Conservation (phyloP, 1,284 basidiomycete genomes). For the Apiotrichum gracile region DNA sequence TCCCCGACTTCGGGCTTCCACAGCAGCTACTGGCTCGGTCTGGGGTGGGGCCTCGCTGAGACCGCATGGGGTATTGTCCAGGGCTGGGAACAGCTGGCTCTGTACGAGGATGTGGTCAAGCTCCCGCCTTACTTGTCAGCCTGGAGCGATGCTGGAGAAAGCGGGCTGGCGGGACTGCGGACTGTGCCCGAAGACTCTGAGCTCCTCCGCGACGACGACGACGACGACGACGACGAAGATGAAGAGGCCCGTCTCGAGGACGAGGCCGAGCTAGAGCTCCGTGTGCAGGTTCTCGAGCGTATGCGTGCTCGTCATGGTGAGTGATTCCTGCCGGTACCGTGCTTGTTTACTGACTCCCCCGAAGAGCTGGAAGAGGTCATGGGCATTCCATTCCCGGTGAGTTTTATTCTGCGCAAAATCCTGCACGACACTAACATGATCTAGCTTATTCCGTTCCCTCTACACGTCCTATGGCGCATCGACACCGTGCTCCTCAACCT, state of each 20-base stretch:
- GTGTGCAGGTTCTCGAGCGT: constrained; percentile 42
- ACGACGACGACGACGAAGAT: constrained; percentile 16
- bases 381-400: constrained; percentile 42
- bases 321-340: not conserved
- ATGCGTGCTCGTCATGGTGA: constrained; percentile 40
- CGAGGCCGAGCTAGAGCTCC: constrained; percentile 39
- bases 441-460: constrained; percentile 43
- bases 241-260: constrained; percentile 18
- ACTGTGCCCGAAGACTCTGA: constrained; percentile 15
- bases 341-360: not conserved
- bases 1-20: constrained; percentile 43
- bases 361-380: constrained; percentile 45
- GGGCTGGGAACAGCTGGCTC: constrained; percentile 43
- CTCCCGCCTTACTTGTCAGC: constrained; percentile 1
- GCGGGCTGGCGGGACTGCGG: constrained; percentile 9
- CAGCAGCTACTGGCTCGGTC: constrained; percentile 43
- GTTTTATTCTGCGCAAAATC: constrained; percentile 9
- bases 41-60: constrained; percentile 46
- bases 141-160: constrained; percentile 10
- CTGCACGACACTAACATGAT: not conserved
- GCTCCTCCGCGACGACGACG: constrained; percentile 12
- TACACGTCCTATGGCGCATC: constrained; percentile 46
- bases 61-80: constrained; percentile 43
- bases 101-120: constrained; percentile 42
- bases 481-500: constrained; percentile 47